Percentiles rank a stretch among this genome's conserved stretches.
Conservation (phyloP, 257 asterid genomes). For the Phtheirospermum japonicum region DNA sequence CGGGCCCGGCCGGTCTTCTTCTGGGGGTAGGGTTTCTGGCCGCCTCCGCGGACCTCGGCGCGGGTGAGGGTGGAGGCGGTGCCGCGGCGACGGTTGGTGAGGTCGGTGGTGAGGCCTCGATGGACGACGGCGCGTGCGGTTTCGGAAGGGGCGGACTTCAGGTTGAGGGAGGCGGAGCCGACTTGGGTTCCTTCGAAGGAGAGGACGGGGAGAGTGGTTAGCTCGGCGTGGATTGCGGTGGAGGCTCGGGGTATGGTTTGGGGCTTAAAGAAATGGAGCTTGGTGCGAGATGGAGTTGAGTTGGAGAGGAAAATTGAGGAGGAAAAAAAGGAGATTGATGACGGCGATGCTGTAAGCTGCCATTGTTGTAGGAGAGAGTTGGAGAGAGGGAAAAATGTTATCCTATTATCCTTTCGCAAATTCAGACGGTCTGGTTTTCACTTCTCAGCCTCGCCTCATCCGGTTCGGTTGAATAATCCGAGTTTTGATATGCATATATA, state of each 20-base stretch:
- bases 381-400: background rate
- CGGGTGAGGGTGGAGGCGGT: slow-evolving; percentile 98
- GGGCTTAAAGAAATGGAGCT: slow-evolving; percentile 34
- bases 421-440: no score
- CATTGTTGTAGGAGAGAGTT: slow-evolving; percentile 33
- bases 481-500: no score
- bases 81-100: slow-evolving; percentile 86
- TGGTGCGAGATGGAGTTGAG: slow-evolving; percentile 31
- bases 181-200: slow-evolving; percentile 75
- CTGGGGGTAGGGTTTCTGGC: slow-evolving; percentile 77
- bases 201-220: slow-evolving; percentile 71
- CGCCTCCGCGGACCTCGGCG: slow-evolving; percentile 92
- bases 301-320: slow-evolving; percentile 57
- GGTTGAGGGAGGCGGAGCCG: slow-evolving; percentile 69
- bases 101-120: slow-evolving; percentile 89
- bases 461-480: no score
- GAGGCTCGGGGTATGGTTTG: slow-evolving; percentile 21
- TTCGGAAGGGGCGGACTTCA: slow-evolving; percentile 74
- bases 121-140: slow-evolving; percentile 98
- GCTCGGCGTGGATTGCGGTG: slow-evolving; percentile 43
- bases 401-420: background rate
- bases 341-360: slow-evolving; percentile 42
- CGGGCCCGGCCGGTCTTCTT: slow-evolving; percentile 93
- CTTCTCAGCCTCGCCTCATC: no score
- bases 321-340: slow-evolving; percentile 65